Evolutionary conservation across 176 grass and related monocot genomes (phyloP), one percentile per base, ranked within the genome.

Genomic region (Aegilops speltoides): DNA sequence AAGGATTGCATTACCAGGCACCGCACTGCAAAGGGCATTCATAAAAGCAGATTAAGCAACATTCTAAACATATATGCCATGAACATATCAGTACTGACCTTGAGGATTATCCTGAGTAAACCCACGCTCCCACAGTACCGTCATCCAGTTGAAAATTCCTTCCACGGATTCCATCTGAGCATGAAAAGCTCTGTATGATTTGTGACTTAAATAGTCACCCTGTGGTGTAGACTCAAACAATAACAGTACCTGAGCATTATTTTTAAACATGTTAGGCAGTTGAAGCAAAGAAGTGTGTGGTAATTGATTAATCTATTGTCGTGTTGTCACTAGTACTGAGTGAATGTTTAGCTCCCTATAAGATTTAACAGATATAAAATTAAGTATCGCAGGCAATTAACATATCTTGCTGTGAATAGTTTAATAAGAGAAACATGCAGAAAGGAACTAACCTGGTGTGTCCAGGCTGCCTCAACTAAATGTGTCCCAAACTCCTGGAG

Each of bases 91-190:
- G 26, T 40, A 85, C 79, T 68, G 36, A 82, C 96, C 96, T 87
- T 98, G 96, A 86, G 96, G 93, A 68, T 98, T 98, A 90, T 95
- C 96, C 76, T 98, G 96, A 89, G 66, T 89, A 87, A 98, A 94
- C 20, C 96, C 96, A 80, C 93, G 91, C 81, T 98, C 93, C 96
- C 93, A 98, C 25, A 98, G 84, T 88, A 95, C 91, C 77, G 90
- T 38, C 88, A 98, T 87, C 96, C 93, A 98, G 60, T 87, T 84
- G 33, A 98, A 98, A 80, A 90, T 86, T 74, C 83, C 86, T 83
- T 91, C 86, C 64, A 83, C 62, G 84, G 90, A 90, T 82, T 91
- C 93, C 89, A 98, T 98, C 78, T 95, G 91, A 84, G 84, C 73
- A 86, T 91, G 83, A 89, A 87, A 93, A 59, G 78, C 59, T 91